phyloP scores from a whole-genome alignment of 2,329 filamentous ascomycete genomes.

The Huntiella omanensis region DNA sequence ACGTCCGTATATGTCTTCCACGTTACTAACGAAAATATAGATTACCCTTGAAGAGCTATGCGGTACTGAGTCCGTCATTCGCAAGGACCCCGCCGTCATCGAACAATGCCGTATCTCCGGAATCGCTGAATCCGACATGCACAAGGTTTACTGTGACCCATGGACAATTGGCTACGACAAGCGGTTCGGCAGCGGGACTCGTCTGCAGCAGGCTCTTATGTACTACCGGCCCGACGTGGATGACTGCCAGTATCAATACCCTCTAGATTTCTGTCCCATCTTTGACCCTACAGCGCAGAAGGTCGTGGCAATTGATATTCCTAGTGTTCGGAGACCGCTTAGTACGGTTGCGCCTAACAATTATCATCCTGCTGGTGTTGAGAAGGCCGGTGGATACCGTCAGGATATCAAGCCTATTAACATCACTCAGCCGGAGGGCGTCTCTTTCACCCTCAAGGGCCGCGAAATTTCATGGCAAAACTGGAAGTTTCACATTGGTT shows the following conservation, averaged over 20 bases:
- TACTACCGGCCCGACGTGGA: slow-evolving; percentile 79
- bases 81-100: slow-evolving; percentile 69
- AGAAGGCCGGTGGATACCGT: slow-evolving; percentile 56
- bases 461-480: slow-evolving; percentile 74
- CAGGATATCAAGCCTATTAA: slow-evolving; percentile 70
- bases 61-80: slow-evolving; percentile 55
- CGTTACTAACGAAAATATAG: slow-evolving; percentile 20
- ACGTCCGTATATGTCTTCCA: background rate
- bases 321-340: slow-evolving; percentile 54
- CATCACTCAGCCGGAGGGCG: slow-evolving; percentile 74
- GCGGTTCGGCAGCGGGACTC: slow-evolving; percentile 58
- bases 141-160: slow-evolving; percentile 90
- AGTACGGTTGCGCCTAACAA: slow-evolving; percentile 56
- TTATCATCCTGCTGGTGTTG: slow-evolving; percentile 57
- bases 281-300: slow-evolving; percentile 63
- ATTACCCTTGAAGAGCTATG: slow-evolving; percentile 86
- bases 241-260: slow-evolving; percentile 78
- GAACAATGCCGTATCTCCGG: slow-evolving; percentile 76
- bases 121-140: slow-evolving; percentile 66
- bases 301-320: slow-evolving; percentile 71
- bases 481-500: slow-evolving; percentile 82
- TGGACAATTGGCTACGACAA: slow-evolving; percentile 95
- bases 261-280: slow-evolving; percentile 86
- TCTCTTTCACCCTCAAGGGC: slow-evolving; percentile 64
- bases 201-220: slow-evolving; percentile 85